Conservation (phyloP, 371 early-diverging fungal genomes). For the Syncephalastrum monosporum region DNA sequence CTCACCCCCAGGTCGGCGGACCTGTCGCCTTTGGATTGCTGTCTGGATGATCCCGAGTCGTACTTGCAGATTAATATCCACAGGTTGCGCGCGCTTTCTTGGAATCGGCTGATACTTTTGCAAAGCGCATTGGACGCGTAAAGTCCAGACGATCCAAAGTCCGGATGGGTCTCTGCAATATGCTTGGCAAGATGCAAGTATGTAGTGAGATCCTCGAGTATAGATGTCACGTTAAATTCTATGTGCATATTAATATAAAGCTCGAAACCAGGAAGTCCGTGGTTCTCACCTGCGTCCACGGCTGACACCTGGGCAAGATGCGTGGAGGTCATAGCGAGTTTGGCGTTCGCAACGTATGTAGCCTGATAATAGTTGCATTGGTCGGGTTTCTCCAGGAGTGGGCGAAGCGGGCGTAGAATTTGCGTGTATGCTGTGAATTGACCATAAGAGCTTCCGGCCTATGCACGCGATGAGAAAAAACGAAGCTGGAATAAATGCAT, state of each 20-base stretch:
- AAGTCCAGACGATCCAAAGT: too few relatives aligned
- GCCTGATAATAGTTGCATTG: slow-evolving; percentile 28
- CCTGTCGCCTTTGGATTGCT: too few relatives aligned
- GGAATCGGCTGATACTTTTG: slow-evolving; percentile 27
- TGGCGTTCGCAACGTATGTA: slow-evolving; percentile 32
- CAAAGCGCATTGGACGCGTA: slow-evolving; percentile 21
- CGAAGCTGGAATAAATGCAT: background rate
- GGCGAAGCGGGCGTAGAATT: slow-evolving; percentile 24
- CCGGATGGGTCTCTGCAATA: too few relatives aligned
- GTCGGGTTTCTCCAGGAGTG: slow-evolving; percentile 4
- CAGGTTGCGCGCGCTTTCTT: slow-evolving; percentile 9
- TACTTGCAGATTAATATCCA: too few relatives aligned
- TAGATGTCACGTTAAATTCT: slow-evolving; percentile 27
- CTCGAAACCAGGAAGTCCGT: background rate
- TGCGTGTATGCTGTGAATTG: slow-evolving; percentile 28
- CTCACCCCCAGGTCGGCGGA: too few relatives aligned
- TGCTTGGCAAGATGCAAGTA: slow-evolving; percentile 8
- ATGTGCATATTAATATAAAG: background rate
- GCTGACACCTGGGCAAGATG: slow-evolving; percentile 30
- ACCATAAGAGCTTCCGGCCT: slow-evolving; percentile 29
- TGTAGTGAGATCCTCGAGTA: slow-evolving; percentile 19
- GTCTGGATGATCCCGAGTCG: too few relatives aligned
- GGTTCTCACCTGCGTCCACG: slow-evolving; percentile 19
- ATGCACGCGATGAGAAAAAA: background rate
- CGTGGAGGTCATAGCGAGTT: slow-evolving; percentile 25